A percentile compares a stretch with the other conserved stretches of the same genome.
These are phyloP conservation scores for Aurinia saxatilis DNA, from an alignment of 345 rosid species.

Conservation along the genomic window DNA sequence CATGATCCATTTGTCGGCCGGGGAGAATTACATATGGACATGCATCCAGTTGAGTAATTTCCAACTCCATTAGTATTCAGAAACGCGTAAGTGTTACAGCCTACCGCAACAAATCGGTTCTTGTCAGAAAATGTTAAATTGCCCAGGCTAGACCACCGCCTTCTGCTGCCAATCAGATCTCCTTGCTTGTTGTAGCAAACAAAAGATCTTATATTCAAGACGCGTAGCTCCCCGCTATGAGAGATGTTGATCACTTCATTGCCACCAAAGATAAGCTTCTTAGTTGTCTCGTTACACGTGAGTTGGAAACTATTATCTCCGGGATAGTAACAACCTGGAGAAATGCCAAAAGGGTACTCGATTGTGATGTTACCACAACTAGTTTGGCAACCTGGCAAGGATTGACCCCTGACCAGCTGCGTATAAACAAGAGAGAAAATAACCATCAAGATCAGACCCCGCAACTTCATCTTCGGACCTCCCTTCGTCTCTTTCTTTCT, in stretches of 20 bases:
- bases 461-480: slow-evolving; percentile 4
- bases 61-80: neutral
- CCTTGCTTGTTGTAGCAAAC: neutral
- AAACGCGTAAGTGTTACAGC: slow-evolving; percentile 28
- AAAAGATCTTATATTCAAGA: neutral
- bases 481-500: no score
- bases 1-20: neutral
- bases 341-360: no score
- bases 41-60: no score
- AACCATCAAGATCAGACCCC: slow-evolving; percentile 1
- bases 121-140: neutral
- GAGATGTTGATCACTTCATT: neutral
- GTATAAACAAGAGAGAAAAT: neutral
- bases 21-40: neutral
- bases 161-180: neutral
- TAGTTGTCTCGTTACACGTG: no score
- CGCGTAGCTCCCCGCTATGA: no score
- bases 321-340: slow-evolving; percentile 14
- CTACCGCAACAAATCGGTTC: slow-evolving; percentile 28
- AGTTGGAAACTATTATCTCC: neutral
- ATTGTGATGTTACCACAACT: slow-evolving; percentile 24
- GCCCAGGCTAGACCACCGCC: neutral
- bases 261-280: no score
- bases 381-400: neutral
- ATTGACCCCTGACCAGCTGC: no score